Conservation (phyloP, 176 grass and related monocot species). For the Triticum dicoccoides region DNA sequence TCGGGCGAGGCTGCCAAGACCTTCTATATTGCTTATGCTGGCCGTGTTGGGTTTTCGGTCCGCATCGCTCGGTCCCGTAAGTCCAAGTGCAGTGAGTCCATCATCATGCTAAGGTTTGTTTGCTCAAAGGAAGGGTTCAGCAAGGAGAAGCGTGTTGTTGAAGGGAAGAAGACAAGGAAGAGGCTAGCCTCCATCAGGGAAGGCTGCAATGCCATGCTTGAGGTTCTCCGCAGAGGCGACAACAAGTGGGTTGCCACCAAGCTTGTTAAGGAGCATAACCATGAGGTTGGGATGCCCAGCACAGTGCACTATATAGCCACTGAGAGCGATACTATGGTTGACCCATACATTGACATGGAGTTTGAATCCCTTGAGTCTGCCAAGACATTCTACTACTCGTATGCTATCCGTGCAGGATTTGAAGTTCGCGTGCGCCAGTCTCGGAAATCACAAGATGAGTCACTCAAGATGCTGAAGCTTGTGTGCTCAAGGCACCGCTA, state of each 20-base stretch:
- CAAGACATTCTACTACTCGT: conserved; percentile 15
- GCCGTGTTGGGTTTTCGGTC: conserved; percentile 75
- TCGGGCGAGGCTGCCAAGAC: conserved; percentile 90
- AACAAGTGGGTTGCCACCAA: conserved; percentile 94
- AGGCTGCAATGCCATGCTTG: conserved; percentile 94
- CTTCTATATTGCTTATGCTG: conserved; percentile 92
- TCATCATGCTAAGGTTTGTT: conserved; percentile 95
- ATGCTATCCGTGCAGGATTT: conserved; percentile 49
- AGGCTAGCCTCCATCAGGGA: conserved; percentile 83
- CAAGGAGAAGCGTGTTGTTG: conserved; percentile 49
- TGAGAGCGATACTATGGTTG: conserved; percentile 22
- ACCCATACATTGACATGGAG: conserved; percentile 82
- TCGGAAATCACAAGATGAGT: conserved; percentile 76
- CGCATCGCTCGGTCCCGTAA: conserved; percentile 74
- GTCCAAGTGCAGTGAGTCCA: conserved; percentile 80
- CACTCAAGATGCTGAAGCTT: conserved; percentile 97
- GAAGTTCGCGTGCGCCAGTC: conserved; percentile 89
- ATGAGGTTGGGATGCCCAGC: conserved; percentile 44
- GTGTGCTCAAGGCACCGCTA: conserved; percentile 93
- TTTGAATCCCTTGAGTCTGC: conserved; percentile 78
- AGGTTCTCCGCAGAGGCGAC: conserved; percentile 70
- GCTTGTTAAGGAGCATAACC: conserved; percentile 91
- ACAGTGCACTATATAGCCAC: conserved; percentile 22
- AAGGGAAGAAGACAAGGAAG: conserved; percentile 84
- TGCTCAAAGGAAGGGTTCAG: conserved; percentile 50